Conservation (phyloP, 2,329 filamentous ascomycete species). For the Aspergillus piperis region DNA sequence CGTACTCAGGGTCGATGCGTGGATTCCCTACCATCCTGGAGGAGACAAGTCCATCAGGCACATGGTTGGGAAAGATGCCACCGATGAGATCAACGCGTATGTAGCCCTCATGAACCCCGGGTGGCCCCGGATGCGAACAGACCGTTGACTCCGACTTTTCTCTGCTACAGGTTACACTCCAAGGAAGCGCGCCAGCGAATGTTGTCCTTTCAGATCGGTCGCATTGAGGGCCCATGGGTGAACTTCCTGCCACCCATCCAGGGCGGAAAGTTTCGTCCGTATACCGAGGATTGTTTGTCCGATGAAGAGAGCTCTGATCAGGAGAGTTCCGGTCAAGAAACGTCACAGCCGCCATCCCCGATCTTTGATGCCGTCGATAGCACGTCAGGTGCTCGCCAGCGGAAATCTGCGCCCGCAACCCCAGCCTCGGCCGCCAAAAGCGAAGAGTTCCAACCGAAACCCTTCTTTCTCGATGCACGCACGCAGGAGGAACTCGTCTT, state of each 20-base stretch:
- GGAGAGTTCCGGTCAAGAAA: slow-evolving; percentile 53
- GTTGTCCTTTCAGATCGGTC: slow-evolving; percentile 79
- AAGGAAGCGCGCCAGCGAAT: slow-evolving; percentile 72
- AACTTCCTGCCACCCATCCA: slow-evolving; percentile 93
- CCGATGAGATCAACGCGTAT: slow-evolving; percentile 89
- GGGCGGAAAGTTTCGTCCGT: slow-evolving; percentile 72
- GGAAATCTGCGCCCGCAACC: slow-evolving; percentile 32
- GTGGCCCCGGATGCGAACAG: slow-evolving; percentile 2
- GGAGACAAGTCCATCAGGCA: slow-evolving; percentile 88
- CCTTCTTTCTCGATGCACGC: slow-evolving; percentile 69
- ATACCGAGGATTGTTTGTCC: slow-evolving; percentile 48
- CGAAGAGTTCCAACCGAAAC: slow-evolving; percentile 40
- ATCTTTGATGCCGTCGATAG: slow-evolving; percentile 58
- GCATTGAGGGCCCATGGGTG: slow-evolving; percentile 75
- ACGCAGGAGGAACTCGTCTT: slow-evolving; percentile 74
- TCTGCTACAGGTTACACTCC: slow-evolving; percentile 71
- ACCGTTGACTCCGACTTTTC: slow-evolving; percentile 17
- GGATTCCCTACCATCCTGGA: slow-evolving; percentile 87
- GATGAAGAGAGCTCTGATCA: slow-evolving; percentile 33
- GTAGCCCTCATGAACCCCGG: slow-evolving; percentile 35
- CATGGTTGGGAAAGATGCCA: slow-evolving; percentile 91
- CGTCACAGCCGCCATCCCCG: slow-evolving; percentile 60
- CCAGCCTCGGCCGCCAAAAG: slow-evolving; percentile 32
- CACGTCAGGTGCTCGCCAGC: slow-evolving; percentile 38
- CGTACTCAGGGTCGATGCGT: slow-evolving; percentile 85